Base-by-base conservation (phyloP, 345 rosid species). In the Kandelia obovata region DNA sequence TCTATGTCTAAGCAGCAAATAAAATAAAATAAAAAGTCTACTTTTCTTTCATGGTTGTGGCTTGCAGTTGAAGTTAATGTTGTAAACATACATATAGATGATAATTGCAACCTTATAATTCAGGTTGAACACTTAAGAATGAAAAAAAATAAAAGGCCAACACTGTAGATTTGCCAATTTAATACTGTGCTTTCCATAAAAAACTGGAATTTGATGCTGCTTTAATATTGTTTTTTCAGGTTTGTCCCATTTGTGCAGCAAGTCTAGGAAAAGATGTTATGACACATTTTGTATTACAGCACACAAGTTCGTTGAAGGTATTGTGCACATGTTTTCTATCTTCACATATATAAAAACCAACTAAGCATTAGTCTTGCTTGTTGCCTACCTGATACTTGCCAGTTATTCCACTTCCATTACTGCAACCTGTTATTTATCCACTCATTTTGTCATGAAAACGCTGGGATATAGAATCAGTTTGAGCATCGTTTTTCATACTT, bases 221-320 rank as follows among this genome's bases (percentile, higher is more conserved):
- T 25, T 68, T 25, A 10, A 53, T 58, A 39, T 26, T 32, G 25
- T 53, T 75, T 28, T 66, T 69, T 73, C 84, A 88, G 91, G 91
- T 84, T 34, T 88, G 89, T 68, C 92, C 89, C 15, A 77, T 87
- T 37, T 88, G 91, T 74, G 89, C 91, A 13, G 88, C 75, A 67
- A 84, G 76, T 79, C 82, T 86, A 47, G 89, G 85, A 51, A 86
- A 79, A 76, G 88, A 88, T 74, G 84, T 72, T n/a, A 69, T 70
- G 47, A 80, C 81, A 39, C 94, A 83, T 83, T 84, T 88, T 75
- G 70, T 80, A 25, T 75, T 62, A 64, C 89, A 83, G 55, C 91
- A 86, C 67, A 61, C 85, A 26, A 76, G 66, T 78, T 83, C 75
- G 1, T 73, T 88, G 51, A 84, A 83, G 87, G 94, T 85, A 73